Evolutionary conservation across 345 rosid species (phyloP).

Genomic region (Adansonia digitata): DNA sequence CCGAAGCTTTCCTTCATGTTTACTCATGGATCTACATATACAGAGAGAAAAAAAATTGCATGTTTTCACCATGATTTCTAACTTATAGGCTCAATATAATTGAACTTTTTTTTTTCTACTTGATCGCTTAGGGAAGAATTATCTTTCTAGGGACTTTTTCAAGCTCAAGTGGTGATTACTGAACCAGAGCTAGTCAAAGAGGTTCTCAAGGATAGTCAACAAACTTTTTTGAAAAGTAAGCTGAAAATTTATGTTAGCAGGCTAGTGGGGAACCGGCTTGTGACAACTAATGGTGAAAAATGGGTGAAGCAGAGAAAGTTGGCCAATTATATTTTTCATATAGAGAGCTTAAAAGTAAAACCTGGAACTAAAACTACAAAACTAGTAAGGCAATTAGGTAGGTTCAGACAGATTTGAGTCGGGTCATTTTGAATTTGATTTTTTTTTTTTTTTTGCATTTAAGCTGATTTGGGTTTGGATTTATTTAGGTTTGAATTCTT

Average conservation of each 20-base stretch:
- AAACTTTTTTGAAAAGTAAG: slow-evolving; percentile 16
- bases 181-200: slow-evolving; percentile 39
- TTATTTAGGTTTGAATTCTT: no score
- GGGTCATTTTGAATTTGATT: no score
- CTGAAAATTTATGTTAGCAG: slow-evolving; percentile 11
- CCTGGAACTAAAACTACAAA: no score
- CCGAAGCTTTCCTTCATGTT: slow-evolving; percentile 20
- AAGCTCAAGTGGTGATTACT: slow-evolving; percentile 29
- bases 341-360: slow-evolving; percentile 33
- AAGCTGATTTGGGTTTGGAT: no score
- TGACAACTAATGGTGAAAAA: slow-evolving; percentile 27
- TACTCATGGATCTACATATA: slow-evolving; percentile 23
- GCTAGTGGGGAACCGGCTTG: slow-evolving; percentile 33
- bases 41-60: background rate
- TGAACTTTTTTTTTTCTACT: background rate
- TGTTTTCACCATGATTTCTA: background rate
- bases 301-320: no score
- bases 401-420: no score
- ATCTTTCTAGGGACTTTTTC: slow-evolving; percentile 27
- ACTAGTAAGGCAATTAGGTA: no score
- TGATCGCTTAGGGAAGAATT: slow-evolving; percentile 24
- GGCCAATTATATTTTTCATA: slow-evolving; percentile 40
- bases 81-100: background rate
- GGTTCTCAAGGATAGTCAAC: slow-evolving; percentile 30
- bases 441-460: no score